These are phyloP conservation scores for Venturia oleaginea DNA, from an alignment of 2,329 filamentous ascomycete species.

Conservation along the genomic window DNA sequence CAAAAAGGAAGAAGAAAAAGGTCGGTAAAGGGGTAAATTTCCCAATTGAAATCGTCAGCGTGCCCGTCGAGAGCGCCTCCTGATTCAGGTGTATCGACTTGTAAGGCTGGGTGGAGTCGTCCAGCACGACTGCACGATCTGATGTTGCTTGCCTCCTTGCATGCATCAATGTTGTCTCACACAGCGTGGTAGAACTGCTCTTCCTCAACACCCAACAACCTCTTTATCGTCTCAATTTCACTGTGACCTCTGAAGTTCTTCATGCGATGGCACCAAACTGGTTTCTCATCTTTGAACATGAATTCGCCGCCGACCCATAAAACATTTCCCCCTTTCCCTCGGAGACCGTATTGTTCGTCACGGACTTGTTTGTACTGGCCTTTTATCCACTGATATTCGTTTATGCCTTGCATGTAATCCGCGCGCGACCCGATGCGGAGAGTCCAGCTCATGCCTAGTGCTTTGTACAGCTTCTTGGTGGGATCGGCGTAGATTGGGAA, in stretches of 20 bases:
- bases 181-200: neutral
- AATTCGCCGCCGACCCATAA: slow-evolving; percentile 35
- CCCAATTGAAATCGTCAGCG: neutral
- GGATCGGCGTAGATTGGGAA: slow-evolving; percentile 77
- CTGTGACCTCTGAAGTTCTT: slow-evolving; percentile 29
- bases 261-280: slow-evolving; percentile 35
- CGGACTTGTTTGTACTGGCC: slow-evolving; percentile 5
- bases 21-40: neutral
- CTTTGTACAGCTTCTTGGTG: slow-evolving; percentile 53
- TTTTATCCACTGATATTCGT: slow-evolving; percentile 10
- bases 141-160: neutral
- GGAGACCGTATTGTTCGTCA: neutral
- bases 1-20: neutral
- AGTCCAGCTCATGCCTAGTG: slow-evolving; percentile 61
- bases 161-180: neutral
- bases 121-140: neutral
- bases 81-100: neutral
- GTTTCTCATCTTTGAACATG: slow-evolving; percentile 31
- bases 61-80: neutral
- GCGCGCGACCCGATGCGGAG: slow-evolving; percentile 40
- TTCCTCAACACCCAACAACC: slow-evolving; percentile 28
- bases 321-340: slow-evolving; percentile 26
- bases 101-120: neutral
- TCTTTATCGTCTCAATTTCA: slow-evolving; percentile 26
- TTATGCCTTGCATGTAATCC: slow-evolving; percentile 46